These are phyloP conservation scores for Cucurbita argyrosperma DNA, from an alignment of 306 rosid species.

Conservation along the genomic window DNA sequence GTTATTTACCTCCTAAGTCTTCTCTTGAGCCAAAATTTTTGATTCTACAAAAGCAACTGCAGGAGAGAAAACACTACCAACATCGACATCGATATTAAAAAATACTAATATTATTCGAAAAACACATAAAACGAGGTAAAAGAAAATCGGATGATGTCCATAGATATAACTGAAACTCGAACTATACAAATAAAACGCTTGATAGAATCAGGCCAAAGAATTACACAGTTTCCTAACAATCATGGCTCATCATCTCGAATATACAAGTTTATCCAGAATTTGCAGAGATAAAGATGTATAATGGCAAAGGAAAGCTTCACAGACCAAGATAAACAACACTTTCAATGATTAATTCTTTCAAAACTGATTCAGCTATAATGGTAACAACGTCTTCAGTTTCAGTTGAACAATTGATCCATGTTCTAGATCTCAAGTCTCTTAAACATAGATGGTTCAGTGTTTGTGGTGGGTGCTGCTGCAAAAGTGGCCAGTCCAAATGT, in stretches of 20 bases:
- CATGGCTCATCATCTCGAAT: neutral
- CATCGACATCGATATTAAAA: too few species aligned
- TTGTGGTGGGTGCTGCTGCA: constrained; percentile 12
- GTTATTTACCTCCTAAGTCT: too few species aligned
- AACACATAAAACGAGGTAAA: too few species aligned
- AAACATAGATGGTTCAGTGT: constrained; percentile 26
- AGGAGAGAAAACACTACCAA: too few species aligned
- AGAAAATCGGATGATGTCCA: too few species aligned
- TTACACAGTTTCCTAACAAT: neutral
- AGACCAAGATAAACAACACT: constrained; percentile 24
- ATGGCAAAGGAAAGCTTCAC: neutral
- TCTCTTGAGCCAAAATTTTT: too few species aligned
- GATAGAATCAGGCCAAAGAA: neutral
- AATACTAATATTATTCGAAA: too few species aligned
- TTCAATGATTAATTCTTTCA: constrained; percentile 44
- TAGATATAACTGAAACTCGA: neutral
- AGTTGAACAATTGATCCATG: constrained; percentile 36
- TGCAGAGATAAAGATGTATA: neutral
- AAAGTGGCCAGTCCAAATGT: constrained; percentile 20
- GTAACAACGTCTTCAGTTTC: constrained; percentile 26
- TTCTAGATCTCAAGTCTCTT: constrained; percentile 29
- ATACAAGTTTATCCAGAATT: neutral
- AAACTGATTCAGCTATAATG: constrained; percentile 32
- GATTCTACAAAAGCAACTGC: too few species aligned
- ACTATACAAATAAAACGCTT: neutral